A percentile compares a stretch with the other conserved stretches of the same genome.
These are phyloP conservation scores for Mallotus repandus DNA, from an alignment of 441 rosid species.

Conservation along the genomic window DNA sequence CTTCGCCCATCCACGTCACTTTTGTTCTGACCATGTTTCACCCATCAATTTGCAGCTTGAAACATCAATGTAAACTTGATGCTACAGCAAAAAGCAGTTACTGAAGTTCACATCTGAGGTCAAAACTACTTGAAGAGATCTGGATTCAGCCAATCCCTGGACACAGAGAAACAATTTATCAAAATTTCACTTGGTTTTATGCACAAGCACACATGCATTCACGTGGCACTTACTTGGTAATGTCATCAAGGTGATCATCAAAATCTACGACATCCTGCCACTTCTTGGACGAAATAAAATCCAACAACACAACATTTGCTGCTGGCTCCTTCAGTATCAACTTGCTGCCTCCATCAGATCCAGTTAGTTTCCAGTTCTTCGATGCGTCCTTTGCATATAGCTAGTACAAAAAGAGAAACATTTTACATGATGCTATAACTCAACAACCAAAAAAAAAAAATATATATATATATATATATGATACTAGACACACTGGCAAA, in stretches of 20 bases:
- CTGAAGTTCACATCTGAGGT: not conserved
- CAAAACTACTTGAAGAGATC: constrained; percentile 69
- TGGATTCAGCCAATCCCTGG: constrained; percentile 94
- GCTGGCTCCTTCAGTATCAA: constrained; percentile 78
- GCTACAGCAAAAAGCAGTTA: not conserved
- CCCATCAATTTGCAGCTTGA: not conserved
- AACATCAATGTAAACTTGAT: not conserved
- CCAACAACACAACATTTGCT: constrained; percentile 66
- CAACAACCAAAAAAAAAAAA: not conserved
- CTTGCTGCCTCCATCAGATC: constrained; percentile 61
- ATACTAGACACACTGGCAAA: not conserved
- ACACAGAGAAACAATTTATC: constrained; percentile 2
- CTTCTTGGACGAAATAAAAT: constrained; percentile 71
- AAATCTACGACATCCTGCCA: constrained; percentile 84
- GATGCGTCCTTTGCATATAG: constrained; percentile 83
- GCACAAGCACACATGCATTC: not conserved
- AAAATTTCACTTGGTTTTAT: not conserved
- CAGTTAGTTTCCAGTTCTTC: constrained; percentile 77
- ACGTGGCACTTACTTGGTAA: constrained; percentile 60
- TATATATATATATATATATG: too few relatives aligned
- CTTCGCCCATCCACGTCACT: constrained; percentile 11
- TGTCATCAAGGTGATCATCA: constrained; percentile 92
- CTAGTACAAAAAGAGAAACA: constrained; percentile 37
- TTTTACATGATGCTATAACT: not conserved
- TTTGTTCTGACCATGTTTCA: not conserved